These are phyloP conservation scores for Hura crepitans DNA, from an alignment of 441 rosid genomes.

Conservation along the genomic window DNA sequence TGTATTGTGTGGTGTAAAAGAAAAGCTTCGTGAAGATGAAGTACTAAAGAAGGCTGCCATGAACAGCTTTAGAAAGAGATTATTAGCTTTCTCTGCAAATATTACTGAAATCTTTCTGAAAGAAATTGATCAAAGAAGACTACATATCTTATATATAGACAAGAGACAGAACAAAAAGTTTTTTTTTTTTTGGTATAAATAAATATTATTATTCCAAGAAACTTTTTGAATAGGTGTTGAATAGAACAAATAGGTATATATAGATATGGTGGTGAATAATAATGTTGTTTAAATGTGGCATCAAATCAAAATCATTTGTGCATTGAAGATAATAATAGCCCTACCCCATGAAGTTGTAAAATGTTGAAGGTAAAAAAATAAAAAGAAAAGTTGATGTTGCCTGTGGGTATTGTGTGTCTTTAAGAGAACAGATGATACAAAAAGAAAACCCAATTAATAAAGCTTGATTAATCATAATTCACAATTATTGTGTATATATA, in stretches of 20 bases:
- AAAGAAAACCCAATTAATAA: conserved; percentile 12
- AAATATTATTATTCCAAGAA: background rate
- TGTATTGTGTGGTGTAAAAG: background rate
- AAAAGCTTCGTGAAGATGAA: conserved; percentile 12
- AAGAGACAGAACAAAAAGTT: background rate
- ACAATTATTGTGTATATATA: no score
- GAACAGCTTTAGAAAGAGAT: conserved; percentile 20
- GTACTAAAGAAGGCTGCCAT: conserved; percentile 29
- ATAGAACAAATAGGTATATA: background rate
- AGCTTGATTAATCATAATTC: conserved; percentile 23
- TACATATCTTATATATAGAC: no score
- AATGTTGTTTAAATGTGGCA: conserved; percentile 5
- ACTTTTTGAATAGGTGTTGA: background rate
- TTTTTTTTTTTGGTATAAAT: background rate
- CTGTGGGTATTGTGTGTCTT: conserved; percentile 32
- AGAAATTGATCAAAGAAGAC: conserved; percentile 6
- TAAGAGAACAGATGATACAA: conserved; percentile 12
- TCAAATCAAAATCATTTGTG: conserved; percentile 42
- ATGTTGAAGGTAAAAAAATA: conserved; percentile 26
- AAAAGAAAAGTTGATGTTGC: conserved; percentile 16
- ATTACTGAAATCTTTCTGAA: background rate
- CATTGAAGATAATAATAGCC: conserved; percentile 21
- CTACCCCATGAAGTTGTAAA: conserved; percentile 31
- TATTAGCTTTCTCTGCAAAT: background rate
- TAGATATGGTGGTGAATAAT: background rate